A percentile compares a stretch with the other conserved stretches of the same genome.
phyloP scores from a whole-genome alignment of 345 rosid species.

The Microcos paniculata region DNA sequence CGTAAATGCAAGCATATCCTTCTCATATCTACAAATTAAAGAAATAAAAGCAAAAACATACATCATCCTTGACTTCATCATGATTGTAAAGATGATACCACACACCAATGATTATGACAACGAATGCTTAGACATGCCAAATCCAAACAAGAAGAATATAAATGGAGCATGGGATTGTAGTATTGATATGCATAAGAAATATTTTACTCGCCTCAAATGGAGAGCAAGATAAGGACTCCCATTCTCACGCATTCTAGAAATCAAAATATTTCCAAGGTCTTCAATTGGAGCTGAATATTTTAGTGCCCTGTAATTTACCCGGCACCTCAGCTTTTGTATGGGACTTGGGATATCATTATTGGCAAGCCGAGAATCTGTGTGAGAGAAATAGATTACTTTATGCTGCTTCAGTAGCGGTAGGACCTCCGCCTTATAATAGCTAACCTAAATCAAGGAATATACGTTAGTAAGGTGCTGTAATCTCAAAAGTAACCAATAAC shows the following conservation, averaged over 20 bases:
- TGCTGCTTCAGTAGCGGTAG: constrained; percentile 80
- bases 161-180: neutral
- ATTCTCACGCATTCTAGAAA: constrained; percentile 72
- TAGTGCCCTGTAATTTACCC: constrained; percentile 76
- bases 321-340: constrained; percentile 87
- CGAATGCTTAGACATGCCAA: neutral
- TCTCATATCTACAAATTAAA: constrained; percentile 67
- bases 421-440: constrained; percentile 80
- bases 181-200: neutral
- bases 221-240: constrained; percentile 90
- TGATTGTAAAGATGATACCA: neutral
- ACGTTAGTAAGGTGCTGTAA: neutral
- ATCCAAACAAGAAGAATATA: neutral
- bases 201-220: constrained; percentile 69
- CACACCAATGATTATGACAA: neutral
- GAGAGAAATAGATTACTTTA: constrained; percentile 81
- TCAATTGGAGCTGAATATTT: constrained; percentile 83
- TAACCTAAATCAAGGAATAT: constrained; percentile 53
- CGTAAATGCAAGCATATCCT: constrained; percentile 98
- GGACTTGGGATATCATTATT: constrained; percentile 69
- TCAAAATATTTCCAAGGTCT: constrained; percentile 71
- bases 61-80: neutral
- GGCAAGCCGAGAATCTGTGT: constrained; percentile 92
- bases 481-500: neutral
- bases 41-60: neutral